phyloP scores from a whole-genome alignment of 2,329 filamentous ascomycete genomes.

The Sordariomycetes sp. region DNA sequence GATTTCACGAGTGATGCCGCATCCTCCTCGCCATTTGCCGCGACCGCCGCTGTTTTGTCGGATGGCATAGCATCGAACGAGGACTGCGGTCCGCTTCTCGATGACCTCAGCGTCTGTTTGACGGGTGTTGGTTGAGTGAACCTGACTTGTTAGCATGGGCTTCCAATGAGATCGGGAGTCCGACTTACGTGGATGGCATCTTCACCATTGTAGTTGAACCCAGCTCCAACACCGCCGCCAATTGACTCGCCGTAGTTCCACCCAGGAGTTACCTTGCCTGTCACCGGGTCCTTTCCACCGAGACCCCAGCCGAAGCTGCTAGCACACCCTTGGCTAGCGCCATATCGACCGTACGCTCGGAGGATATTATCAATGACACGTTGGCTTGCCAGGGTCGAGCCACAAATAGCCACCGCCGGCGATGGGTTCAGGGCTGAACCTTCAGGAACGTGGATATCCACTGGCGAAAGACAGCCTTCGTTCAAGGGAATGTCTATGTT shows the following conservation, averaged over 20 bases:
- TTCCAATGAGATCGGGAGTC: too few relatives aligned
- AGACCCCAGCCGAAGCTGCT: slow-evolving; percentile 84
- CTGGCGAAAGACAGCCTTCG: slow-evolving; percentile 73
- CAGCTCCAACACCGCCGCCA: slow-evolving; percentile 64
- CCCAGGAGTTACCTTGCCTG: slow-evolving; percentile 32
- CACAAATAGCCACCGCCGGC: slow-evolving; percentile 70
- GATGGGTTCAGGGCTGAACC: slow-evolving; percentile 67
- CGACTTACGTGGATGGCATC: slow-evolving; percentile 64
- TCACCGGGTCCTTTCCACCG: slow-evolving; percentile 60
- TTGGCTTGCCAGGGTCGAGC: slow-evolving; percentile 72
- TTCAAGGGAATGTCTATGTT: slow-evolving; percentile 77
- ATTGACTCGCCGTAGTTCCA: slow-evolving; percentile 85
- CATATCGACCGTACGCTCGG: slow-evolving; percentile 69
- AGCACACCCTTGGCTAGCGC: slow-evolving; percentile 70
- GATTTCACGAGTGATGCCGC: slow-evolving; percentile 68
- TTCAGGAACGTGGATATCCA: slow-evolving; percentile 64
- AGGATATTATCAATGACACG: slow-evolving; percentile 78
- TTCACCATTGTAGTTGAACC: slow-evolving; percentile 61
- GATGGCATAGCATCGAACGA: slow-evolving; percentile 59
- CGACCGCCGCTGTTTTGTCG: slow-evolving; percentile 41
- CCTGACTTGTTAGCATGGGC: too few relatives aligned
- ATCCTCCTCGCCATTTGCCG: slow-evolving; percentile 60
- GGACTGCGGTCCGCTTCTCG: slow-evolving; percentile 58
- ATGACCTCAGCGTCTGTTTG: slow-evolving; percentile 74
- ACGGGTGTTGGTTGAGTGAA: slow-evolving; percentile 78